Evolutionary conservation across 1,284 basidiomycete genomes (phyloP), one percentile per base, ranked within the genome.

Genomic region (Golubevia sp.): DNA sequence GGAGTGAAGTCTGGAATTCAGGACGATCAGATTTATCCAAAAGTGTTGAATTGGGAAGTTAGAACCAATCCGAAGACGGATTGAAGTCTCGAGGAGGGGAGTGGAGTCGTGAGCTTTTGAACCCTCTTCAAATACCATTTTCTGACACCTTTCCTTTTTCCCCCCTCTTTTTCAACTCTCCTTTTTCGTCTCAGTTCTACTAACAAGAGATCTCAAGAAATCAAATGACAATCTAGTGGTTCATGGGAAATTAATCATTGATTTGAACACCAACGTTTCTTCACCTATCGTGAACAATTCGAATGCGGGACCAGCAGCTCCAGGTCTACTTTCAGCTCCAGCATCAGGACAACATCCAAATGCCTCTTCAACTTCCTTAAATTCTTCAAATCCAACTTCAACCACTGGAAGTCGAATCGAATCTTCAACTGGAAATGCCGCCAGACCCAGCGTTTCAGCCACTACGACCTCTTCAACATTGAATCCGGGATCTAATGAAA

Each of bases 201-300:
- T 83, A 49, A 83, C 80, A 53, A 74, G 80, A 54, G 81, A 83
- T 58, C 71, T 83, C 49, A 82, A 82, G 55, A 77, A 76, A 65
- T 82, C 79, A 34, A 83, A 83, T 62, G 79, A 83, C 67, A 80
- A 79, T 57, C 76, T 82, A 26, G 77, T 80, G 56, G 79, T 83
- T 6, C 81, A 83, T 64, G 81, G 81, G 55, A 83, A 83, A 70
- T 77, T 83, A 52, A 81, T 82, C 67, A 76, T 83, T 48, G 81
- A 83, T 58, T 68, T 83, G 48, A 83, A 83, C 68, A 83, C 81
- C 57, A 79, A 83, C 59, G 75, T 78, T 49, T 75, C 74, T n/a
- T 70, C 74, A 3, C 70, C 76, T 48, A 74, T 79, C 66, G 64
- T 64, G 64, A 79, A 79, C 70, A 71, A 74, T 57, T 70, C 70